Percentiles rank a stretch among this genome's conserved stretches.
phyloP scores from a whole-genome alignment of 1,139 yeast species.

The Magnusiomyces fungicola region DNA sequence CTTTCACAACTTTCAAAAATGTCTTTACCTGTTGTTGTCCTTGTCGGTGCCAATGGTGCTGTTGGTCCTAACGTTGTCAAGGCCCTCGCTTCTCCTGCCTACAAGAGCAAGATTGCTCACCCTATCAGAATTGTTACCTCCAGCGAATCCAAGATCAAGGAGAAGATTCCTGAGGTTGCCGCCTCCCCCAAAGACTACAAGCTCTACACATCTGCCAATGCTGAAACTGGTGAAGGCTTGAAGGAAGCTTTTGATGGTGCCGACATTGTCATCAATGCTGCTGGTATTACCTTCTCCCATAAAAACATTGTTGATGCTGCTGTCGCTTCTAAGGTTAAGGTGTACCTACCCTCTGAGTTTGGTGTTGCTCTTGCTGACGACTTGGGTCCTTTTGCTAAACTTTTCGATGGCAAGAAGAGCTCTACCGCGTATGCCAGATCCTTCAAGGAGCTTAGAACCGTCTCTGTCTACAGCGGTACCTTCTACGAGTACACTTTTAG shows the following conservation, averaged over 20 bases:
- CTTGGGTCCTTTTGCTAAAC: constrained; percentile 29
- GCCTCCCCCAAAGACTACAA: constrained; percentile 26
- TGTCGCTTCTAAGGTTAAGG: constrained; percentile 37
- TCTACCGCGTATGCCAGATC: constrained; percentile 38
- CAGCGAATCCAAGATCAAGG: constrained; percentile 28
- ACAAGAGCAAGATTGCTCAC: constrained; percentile 39
- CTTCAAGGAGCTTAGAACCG: constrained; percentile 38
- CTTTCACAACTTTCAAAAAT: too few species aligned
- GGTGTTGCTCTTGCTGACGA: constrained; percentile 40
- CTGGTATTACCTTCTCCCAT: constrained; percentile 31
- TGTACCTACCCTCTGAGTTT: constrained; percentile 58
- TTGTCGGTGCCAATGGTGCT: constrained; percentile 48
- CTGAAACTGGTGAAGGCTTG: constrained; percentile 27
- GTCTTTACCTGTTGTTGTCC: too few species aligned
- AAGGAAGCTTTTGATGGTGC: constrained; percentile 39
- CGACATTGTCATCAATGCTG: constrained; percentile 46
- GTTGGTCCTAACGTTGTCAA: constrained; percentile 44
- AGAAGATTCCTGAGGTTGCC: constrained; percentile 28
- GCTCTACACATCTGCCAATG: constrained; percentile 19
- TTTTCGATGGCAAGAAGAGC: constrained; percentile 35
- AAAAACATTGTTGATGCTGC: constrained; percentile 35
- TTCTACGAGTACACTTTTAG: constrained; percentile 35
- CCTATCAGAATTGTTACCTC: too few species aligned
- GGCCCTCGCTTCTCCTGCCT: constrained; percentile 41
- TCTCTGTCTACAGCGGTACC: constrained; percentile 41